Base-by-base conservation (phyloP, 768 basidiomycete species). In the Steccherinum ochraceum region DNA sequence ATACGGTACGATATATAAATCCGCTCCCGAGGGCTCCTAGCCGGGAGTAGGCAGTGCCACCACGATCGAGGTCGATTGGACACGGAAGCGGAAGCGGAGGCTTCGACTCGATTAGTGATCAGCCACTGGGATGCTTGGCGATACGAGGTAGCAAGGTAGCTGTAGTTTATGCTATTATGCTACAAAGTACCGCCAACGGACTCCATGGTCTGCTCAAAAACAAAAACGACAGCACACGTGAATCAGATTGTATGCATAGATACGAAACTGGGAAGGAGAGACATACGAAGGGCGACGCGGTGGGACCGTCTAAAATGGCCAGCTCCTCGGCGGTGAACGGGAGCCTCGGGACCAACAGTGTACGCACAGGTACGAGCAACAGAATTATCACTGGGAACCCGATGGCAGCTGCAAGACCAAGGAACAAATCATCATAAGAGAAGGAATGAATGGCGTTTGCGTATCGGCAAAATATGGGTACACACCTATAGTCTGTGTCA, bases 351-450 rank as follows among this genome's bases (percentile, higher is more conserved):
- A 95, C 74, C n/a, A 89, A 56, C 51, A 75, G 70, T 21, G 80
- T 75, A 44, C 93, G 77, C 12, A 93, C 54, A 0, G 93, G 94
- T 20, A 95, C 74, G 12, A 96, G 75, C 35, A 90, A 66, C 63
- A 89, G 78, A 60, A 95, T 93, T 59, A 96, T 80, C 46, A 95
- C 75, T 0, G 93, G 92, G 64, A 96, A 96, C 0, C 86, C 91
- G 52, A 95, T 92, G 3, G 91, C 92, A 40, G 89, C 93, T 84
- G 12, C 5, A 51, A 39, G 12, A 35, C n/a, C 7, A 45, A 50
- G 23, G 30, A 40, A 20, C 24, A 21, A 30, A 44, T n/a, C 35
- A 39, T 39, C 5, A 35, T 26, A 41, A 50, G 12, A 26, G 24
- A 24, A n/a, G 24, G 50, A 16, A 43, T n/a, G n/a, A n/a, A n/a